Evolutionary conservation across 1,139 yeast species (phyloP).

Genomic region (Suhomyces chickasaworum): DNA sequence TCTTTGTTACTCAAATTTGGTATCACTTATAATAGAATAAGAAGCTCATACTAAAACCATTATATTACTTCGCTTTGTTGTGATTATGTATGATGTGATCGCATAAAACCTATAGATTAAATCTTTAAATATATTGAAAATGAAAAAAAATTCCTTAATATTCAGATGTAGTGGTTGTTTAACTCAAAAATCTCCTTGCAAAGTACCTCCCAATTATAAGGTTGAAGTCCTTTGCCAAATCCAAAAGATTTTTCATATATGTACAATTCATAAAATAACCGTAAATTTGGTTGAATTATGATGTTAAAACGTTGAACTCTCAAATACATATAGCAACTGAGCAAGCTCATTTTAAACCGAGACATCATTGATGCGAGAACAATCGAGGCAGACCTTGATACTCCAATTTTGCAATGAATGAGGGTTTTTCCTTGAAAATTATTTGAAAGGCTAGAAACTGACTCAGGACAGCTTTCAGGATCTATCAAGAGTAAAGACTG

Average conservation of each 20-base stretch:
- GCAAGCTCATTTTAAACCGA: slow-evolving; percentile 59
- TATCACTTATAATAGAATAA: too few relatives aligned
- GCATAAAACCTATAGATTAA: too few relatives aligned
- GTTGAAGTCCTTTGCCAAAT: slow-evolving; percentile 16
- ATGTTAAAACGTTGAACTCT: slow-evolving; percentile 84
- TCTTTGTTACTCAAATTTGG: not conserved
- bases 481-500: slow-evolving; percentile 32
- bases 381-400: slow-evolving; percentile 85
- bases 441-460: not conserved
- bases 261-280: slow-evolving; percentile 81
- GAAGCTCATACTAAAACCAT: too few relatives aligned
- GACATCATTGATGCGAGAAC: slow-evolving; percentile 91
- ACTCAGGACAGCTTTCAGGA: slow-evolving; percentile 17
- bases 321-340: slow-evolving; percentile 77
- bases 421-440: slow-evolving; percentile 38
- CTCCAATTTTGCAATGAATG: slow-evolving; percentile 91
- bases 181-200: slow-evolving; percentile 39
- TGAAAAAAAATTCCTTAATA: not conserved
- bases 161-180: slow-evolving; percentile 34
- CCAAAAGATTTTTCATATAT: slow-evolving; percentile 67
- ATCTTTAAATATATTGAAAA: too few relatives aligned
- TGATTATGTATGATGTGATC: too few relatives aligned
- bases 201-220: slow-evolving; percentile 36
- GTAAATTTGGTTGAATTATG: slow-evolving; percentile 86
- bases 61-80: too few relatives aligned